Percentiles rank a stretch among this genome's conserved stretches.
These are phyloP conservation scores for Colletotrichum tropicicola DNA, from an alignment of 2,329 filamentous ascomycete species.

Conservation along the genomic window DNA sequence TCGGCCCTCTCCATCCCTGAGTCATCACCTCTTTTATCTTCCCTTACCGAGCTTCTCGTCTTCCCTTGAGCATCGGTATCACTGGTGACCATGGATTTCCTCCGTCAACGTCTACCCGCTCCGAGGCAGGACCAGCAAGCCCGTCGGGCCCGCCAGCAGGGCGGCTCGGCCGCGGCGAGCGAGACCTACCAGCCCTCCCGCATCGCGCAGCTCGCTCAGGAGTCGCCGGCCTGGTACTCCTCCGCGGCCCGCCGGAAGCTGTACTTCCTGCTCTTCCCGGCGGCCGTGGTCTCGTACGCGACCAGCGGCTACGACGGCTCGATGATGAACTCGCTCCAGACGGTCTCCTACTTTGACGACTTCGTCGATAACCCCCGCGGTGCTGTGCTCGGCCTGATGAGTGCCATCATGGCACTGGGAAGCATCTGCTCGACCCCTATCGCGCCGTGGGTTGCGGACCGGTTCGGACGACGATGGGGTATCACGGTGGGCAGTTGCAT, in stretches of 20 bases:
- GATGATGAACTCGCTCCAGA: slow-evolving; percentile 60
- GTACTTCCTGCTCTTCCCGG: slow-evolving; percentile 43
- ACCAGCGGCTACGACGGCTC: slow-evolving; percentile 60
- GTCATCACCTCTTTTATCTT: not conserved
- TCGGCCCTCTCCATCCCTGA: not conserved
- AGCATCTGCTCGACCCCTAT: slow-evolving; percentile 47
- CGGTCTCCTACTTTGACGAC: slow-evolving; percentile 50
- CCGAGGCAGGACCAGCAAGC: slow-evolving; percentile 35
- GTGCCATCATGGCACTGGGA: slow-evolving; percentile 57
- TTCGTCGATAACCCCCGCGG: slow-evolving; percentile 46
- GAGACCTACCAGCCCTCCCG: slow-evolving; percentile 36
- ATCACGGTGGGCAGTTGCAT: slow-evolving; percentile 42
- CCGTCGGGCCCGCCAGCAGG: slow-evolving; percentile 33
- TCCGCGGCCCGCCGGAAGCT: slow-evolving; percentile 39
- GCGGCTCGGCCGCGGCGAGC: slow-evolving; percentile 8
- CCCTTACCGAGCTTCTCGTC: not conserved
- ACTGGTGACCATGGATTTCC: slow-evolving; percentile 32
- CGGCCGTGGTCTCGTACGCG: slow-evolving; percentile 44
- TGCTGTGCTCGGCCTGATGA: slow-evolving; percentile 41
- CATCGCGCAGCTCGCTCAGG: slow-evolving; percentile 37
- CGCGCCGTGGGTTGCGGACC: slow-evolving; percentile 42
- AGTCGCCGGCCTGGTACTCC: slow-evolving; percentile 40
- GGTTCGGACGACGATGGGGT: slow-evolving; percentile 40
- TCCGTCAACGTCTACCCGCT: slow-evolving; percentile 37
- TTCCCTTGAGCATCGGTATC: not conserved